Evolutionary conservation across 768 basidiomycete species (phyloP).

Genomic region (Lentinus tigrinus): DNA sequence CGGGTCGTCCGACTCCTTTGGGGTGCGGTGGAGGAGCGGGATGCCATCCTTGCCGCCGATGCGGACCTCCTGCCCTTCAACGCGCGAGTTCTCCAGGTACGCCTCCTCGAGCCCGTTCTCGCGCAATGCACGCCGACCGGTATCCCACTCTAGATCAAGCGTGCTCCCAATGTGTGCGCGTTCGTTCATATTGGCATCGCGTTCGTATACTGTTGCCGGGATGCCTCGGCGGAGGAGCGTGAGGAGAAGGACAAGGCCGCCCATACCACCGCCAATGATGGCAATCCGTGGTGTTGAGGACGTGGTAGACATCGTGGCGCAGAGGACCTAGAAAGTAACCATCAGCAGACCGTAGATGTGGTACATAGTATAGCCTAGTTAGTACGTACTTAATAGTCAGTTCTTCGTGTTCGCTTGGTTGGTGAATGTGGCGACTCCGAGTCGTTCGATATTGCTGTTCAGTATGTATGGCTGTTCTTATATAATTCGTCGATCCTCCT

Average conservation of each 20-base stretch:
- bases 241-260: background rate
- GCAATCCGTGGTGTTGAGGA: background rate
- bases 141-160: background rate
- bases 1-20: background rate
- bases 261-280: conserved; percentile 1
- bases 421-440: too few relatives aligned
- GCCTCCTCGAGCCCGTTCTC: background rate
- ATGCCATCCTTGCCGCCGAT: background rate
- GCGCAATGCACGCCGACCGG: background rate
- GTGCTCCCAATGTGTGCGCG: background rate
- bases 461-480: too few relatives aligned
- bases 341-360: too few relatives aligned
- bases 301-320: background rate
- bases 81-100: background rate
- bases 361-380: too few relatives aligned
- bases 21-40: background rate
- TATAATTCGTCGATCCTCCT: too few relatives aligned
- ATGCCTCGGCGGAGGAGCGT: background rate
- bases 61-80: background rate
- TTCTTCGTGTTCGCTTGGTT: too few relatives aligned
- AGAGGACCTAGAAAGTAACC: too few relatives aligned
- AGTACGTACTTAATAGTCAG: too few relatives aligned
- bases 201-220: background rate
- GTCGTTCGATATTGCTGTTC: too few relatives aligned
- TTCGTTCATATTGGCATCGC: background rate